Percentiles rank a stretch among this genome's conserved stretches.
phyloP scores from a whole-genome alignment of 1,284 basidiomycete genomes.

The Rhodotorula glutinis region DNA sequence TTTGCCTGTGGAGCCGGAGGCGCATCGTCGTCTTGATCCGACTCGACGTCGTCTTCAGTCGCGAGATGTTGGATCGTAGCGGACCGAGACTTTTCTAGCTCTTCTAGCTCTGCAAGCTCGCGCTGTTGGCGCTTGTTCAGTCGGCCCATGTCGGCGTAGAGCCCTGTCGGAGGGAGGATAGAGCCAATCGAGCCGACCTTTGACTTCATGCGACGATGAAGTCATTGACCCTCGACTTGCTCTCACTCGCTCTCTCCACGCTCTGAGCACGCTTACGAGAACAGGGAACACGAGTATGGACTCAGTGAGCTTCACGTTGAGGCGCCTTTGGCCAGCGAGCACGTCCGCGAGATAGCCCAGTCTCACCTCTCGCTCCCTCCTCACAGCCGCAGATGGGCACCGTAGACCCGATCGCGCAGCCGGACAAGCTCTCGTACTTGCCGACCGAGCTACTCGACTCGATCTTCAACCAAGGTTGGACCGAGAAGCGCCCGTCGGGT shows the following conservation, averaged over 20 bases:
- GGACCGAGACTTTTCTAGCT: constrained; percentile 9
- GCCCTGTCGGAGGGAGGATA: neutral
- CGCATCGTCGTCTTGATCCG: neutral
- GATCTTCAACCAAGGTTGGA: neutral
- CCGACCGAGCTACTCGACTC: neutral
- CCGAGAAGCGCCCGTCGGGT: neutral
- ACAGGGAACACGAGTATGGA: too few species aligned
- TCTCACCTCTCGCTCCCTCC: too few species aligned
- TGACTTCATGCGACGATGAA: too few species aligned
- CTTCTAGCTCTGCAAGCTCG: constrained; percentile 66
- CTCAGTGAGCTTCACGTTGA: too few species aligned
- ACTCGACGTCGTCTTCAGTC: constrained; percentile 16
- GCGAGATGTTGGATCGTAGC: constrained; percentile 3
- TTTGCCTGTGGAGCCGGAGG: neutral
- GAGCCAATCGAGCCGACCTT: neutral
- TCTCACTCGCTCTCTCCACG: too few species aligned
- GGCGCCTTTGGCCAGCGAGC: too few species aligned
- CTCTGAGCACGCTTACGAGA: too few species aligned
- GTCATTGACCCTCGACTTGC: too few species aligned
- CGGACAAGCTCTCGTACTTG: neutral
- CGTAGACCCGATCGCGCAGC: neutral
- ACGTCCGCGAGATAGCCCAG: too few species aligned
- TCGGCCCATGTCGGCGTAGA: constrained; percentile 47
- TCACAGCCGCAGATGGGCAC: too few species aligned
- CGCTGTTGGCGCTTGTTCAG: constrained; percentile 77